A percentile compares a stretch with the other conserved stretches of the same genome.
phyloP scores from a whole-genome alignment of 2,329 filamentous ascomycete species.

The Rhynchosporium agropyri region DNA sequence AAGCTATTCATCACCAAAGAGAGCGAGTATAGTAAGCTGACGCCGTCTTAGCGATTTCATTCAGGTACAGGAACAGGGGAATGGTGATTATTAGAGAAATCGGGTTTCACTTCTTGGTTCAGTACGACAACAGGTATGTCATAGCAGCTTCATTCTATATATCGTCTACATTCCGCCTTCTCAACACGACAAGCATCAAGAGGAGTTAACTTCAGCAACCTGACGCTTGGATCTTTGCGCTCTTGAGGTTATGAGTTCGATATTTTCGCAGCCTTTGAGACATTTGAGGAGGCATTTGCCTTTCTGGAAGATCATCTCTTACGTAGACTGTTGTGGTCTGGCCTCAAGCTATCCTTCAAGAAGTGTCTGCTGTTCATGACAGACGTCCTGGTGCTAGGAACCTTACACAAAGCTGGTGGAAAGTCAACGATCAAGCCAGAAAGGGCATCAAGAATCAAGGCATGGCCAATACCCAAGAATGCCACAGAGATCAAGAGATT shows the following conservation, averaged over 20 bases:
- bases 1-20: too few relatives aligned
- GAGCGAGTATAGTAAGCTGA: too few relatives aligned
- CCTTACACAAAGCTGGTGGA: background rate
- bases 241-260: background rate
- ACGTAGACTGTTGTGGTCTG: background rate
- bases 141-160: too few relatives aligned
- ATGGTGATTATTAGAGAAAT: too few relatives aligned
- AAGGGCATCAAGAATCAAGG: background rate
- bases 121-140: too few relatives aligned
- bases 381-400: background rate
- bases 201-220: too few relatives aligned
- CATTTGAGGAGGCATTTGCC: background rate
- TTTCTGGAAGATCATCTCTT: background rate
- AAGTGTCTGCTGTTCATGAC: slow-evolving; percentile 4
- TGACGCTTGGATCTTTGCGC: too few relatives aligned
- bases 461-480: background rate
- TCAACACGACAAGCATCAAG: too few relatives aligned
- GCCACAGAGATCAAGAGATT: slow-evolving; percentile 1
- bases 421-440: background rate
- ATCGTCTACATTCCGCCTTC: too few relatives aligned
- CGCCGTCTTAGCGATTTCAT: too few relatives aligned
- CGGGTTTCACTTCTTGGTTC: too few relatives aligned
- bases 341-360: background rate
- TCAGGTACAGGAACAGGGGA: too few relatives aligned
- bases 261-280: background rate